Evolutionary conservation across 2,329 filamentous ascomycete species (phyloP).

Genomic region (Epichloe coenophiala): DNA sequence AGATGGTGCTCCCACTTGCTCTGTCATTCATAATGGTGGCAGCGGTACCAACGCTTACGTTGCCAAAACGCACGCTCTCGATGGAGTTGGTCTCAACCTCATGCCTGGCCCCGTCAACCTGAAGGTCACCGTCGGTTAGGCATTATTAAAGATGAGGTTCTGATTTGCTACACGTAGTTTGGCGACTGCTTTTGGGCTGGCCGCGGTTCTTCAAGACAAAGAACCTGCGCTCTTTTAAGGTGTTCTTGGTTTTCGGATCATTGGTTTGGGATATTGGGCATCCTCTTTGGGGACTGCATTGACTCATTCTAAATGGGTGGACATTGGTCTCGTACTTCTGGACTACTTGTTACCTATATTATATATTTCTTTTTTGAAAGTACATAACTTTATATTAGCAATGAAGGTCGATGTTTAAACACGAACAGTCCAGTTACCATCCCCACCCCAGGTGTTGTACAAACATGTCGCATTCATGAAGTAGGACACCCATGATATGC

Average conservation of each 20-base stretch:
- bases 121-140: slow-evolving; percentile 19
- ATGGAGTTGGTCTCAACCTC: slow-evolving; percentile 29
- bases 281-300: neutral
- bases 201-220: neutral
- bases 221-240: neutral
- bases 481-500: no score
- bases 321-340: neutral
- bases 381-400: slow-evolving; percentile 4
- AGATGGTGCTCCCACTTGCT: slow-evolving; percentile 23
- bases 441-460: neutral
- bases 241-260: neutral
- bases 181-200: neutral
- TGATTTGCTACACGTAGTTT: neutral
- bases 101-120: slow-evolving; percentile 16
- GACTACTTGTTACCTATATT: slow-evolving; percentile 6
- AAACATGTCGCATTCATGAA: no score
- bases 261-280: neutral
- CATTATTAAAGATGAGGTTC: neutral
- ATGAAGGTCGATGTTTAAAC: neutral
- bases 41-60: slow-evolving; percentile 25
- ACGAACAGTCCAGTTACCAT: neutral
- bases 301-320: slow-evolving; percentile 1
- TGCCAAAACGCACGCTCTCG: slow-evolving; percentile 21
- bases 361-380: slow-evolving; percentile 4
- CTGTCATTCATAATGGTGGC: slow-evolving; percentile 23